Conservation (phyloP, 768 basidiomycete species). For the Pleurotus giganteus region DNA sequence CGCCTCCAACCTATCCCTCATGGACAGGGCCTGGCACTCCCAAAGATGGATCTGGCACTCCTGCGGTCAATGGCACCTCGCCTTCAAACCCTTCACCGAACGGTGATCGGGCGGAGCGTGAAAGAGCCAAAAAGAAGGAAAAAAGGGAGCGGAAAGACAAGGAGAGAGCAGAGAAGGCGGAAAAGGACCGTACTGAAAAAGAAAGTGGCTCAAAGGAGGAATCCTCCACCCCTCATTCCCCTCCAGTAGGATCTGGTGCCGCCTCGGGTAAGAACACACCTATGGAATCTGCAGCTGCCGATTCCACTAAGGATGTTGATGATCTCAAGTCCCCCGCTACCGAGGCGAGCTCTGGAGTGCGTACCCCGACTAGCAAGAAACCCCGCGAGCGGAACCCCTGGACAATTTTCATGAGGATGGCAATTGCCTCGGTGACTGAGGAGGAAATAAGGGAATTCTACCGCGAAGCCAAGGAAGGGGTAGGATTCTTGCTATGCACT, state of each 20-base stretch:
- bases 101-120: slow-evolving; percentile 52
- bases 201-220: slow-evolving; percentile 30
- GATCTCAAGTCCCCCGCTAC: slow-evolving; percentile 55
- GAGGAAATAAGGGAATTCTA: slow-evolving; percentile 75
- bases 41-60: slow-evolving; percentile 32
- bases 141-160: slow-evolving; percentile 63
- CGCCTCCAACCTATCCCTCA: slow-evolving; percentile 31
- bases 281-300: slow-evolving; percentile 22
- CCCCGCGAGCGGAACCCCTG: slow-evolving; percentile 65
- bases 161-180: slow-evolving; percentile 43
- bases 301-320: slow-evolving; percentile 22
- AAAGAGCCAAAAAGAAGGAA: slow-evolving; percentile 58
- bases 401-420: slow-evolving; percentile 81
- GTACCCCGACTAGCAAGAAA: slow-evolving; percentile 70
- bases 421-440: slow-evolving; percentile 49
- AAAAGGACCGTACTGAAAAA: slow-evolving; percentile 30
- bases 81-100: slow-evolving; percentile 20
- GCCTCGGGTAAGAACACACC: slow-evolving; percentile 23
- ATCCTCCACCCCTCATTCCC: not conserved
- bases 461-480: slow-evolving; percentile 64
- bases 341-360: slow-evolving; percentile 56
- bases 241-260: slow-evolving; percentile 8
- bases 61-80: slow-evolving; percentile 33
- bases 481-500: slow-evolving; percentile 31
- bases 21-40: slow-evolving; percentile 25